Percentiles rank a stretch among this genome's conserved stretches.
Evolutionary conservation across 1,139 yeast genomes (phyloP).

Genomic region (Suhomyces panamericanus): DNA sequence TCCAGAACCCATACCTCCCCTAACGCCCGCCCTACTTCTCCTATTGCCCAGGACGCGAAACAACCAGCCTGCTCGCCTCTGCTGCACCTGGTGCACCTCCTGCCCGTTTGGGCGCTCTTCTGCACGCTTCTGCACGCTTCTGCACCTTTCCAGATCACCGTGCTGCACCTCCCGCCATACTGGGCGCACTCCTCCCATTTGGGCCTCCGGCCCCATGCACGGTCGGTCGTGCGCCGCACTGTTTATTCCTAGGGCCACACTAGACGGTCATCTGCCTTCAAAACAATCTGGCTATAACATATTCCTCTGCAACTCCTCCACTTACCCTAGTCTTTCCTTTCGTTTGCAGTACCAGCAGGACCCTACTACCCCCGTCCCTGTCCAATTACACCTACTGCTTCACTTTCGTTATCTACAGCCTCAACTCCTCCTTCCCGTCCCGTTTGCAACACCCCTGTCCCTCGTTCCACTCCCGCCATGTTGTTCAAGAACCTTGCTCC

Average conservation of each 20-base stretch:
- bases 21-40: too few relatives aligned
- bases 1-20: too few relatives aligned
- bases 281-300: constrained; percentile 1
- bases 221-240: constrained; percentile 3
- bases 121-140: neutral
- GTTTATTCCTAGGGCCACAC: neutral
- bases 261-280: constrained; percentile 1
- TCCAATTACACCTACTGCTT: neutral
- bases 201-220: neutral
- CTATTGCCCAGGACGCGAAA: neutral
- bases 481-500: constrained; percentile 31
- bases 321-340: constrained; percentile 33
- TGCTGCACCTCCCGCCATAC: neutral
- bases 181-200: neutral
- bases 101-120: neutral
- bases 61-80: neutral
- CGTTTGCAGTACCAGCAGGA: constrained; percentile 6
- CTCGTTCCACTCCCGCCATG: constrained; percentile 19
- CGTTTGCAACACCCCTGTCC: neutral
- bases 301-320: constrained; percentile 10
- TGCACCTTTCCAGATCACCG: neutral
- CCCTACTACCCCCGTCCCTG: neutral
- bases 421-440: neutral
- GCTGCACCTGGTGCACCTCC: neutral
- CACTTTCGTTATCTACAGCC: neutral